Conservation (phyloP, 176 grass and related monocot genomes). For the Musa troglodytarum region DNA sequence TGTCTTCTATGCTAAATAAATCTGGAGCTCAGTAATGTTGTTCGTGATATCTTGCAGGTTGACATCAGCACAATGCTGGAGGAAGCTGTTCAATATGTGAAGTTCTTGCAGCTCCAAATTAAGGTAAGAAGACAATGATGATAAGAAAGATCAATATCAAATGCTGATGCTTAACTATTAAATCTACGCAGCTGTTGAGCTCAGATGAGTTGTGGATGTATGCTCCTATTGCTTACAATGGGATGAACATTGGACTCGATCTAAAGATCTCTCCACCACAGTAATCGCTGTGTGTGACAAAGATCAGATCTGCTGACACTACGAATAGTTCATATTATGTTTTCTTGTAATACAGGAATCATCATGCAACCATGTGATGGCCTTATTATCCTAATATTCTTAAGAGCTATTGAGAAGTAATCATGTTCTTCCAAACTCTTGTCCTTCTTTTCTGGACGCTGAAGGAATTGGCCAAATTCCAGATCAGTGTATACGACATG, state of each 20-base stretch:
- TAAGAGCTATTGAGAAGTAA: too few relatives aligned
- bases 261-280: conserved; percentile 44
- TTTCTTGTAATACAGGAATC: too few relatives aligned
- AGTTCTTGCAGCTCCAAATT: conserved; percentile 71
- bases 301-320: background rate
- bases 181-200: conserved; percentile 50
- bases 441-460: too few relatives aligned
- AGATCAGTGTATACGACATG: too few relatives aligned
- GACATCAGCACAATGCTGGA: conserved; percentile 81
- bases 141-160: too few relatives aligned
- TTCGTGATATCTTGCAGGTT: conserved; percentile 31
- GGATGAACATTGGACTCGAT: conserved; percentile 69
- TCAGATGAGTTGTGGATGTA: conserved; percentile 87
- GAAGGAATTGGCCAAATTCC: too few relatives aligned
- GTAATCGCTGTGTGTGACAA: background rate
- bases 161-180: background rate
- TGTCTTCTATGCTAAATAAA: too few relatives aligned
- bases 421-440: too few relatives aligned
- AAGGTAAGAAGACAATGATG: conserved; percentile 35
- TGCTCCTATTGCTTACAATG: conserved; percentile 66
- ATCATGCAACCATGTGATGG: too few relatives aligned
- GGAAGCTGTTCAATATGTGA: conserved; percentile 72
- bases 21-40: background rate
- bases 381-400: too few relatives aligned
- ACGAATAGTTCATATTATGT: too few relatives aligned